A percentile compares a stretch with the other conserved stretches of the same genome.
These are phyloP conservation scores for Aspergillus alliaceus DNA, from an alignment of 2,329 filamentous ascomycete species.

Conservation along the genomic window DNA sequence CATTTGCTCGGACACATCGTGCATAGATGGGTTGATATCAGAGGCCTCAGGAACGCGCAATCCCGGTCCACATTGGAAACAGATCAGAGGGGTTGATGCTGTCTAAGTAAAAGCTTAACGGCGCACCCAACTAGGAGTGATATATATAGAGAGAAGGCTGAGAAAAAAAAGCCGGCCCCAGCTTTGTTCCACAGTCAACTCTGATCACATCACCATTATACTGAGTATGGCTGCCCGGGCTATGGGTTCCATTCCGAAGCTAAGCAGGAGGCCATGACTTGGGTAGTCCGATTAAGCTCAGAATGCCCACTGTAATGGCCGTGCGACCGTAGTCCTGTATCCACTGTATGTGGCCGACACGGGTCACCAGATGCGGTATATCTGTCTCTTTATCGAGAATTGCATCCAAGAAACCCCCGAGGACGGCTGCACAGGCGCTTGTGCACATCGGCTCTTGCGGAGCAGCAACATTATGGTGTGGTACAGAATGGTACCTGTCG, in stretches of 20 bases:
- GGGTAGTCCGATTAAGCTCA: background rate
- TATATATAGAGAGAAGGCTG: slow-evolving; percentile 12
- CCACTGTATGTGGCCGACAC: background rate
- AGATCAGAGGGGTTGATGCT: slow-evolving; percentile 9
- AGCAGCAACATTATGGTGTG: background rate
- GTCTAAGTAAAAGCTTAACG: slow-evolving; percentile 17
- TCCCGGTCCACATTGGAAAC: slow-evolving; percentile 16
- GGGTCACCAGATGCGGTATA: background rate
- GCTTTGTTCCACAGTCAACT: background rate
- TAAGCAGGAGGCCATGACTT: background rate
- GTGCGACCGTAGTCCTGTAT: background rate
- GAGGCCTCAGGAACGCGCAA: slow-evolving; percentile 20
- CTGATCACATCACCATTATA: background rate
- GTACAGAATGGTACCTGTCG: background rate
- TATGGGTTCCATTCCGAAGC: background rate
- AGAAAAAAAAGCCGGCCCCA: background rate
- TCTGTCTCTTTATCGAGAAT: background rate
- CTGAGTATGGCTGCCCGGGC: background rate
- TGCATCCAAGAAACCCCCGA: background rate
- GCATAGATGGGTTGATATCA: slow-evolving; percentile 16
- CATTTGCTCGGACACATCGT: slow-evolving; percentile 11
- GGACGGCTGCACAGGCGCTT: background rate
- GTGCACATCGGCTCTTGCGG: background rate
- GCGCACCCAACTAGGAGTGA: background rate
- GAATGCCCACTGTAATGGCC: background rate